Evolutionary conservation across 1,284 basidiomycete species (phyloP), one percentile per base, ranked within the genome.

Genomic region (Trametes pubescens): DNA sequence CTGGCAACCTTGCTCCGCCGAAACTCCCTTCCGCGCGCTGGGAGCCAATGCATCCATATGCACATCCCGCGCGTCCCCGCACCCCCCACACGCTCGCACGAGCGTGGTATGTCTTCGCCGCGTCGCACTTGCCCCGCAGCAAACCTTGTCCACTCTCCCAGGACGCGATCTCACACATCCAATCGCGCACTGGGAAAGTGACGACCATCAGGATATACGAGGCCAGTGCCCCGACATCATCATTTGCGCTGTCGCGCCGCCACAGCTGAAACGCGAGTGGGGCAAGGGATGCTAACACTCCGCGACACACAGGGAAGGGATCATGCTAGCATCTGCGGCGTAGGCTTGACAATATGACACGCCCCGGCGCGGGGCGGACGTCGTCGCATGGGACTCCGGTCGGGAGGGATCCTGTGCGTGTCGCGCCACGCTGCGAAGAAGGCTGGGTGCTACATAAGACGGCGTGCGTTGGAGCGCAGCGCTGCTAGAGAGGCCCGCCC

Each of bases 361-460:
- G 16, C 16, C 6, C 2, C 34, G 13, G 2, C 13, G 51, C 51
- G 51, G 51, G 35, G 35, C 51, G 51, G 51, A 26, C 35, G 18
- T 40, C 37, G 37, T 53, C 14, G 40, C 53, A 55, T 55, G 53
- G 53, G 53, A 55, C 38, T 35, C 13, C 46, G 18, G 21, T 6
- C 43, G 43, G 43, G 43, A 46, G n/a, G n/a, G n/a, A n/a, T 52
- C 35, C 51, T 53, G 51, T 53, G 37, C 51, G 34, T 44, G 53
- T 29, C 40, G 53, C 48, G 26, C 48, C 57, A 59, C 43, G 59
- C 59, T 55, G 52, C 59, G 59, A 61, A 40, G 40, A 35, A 29
- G 37, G 24, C 34, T 51, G 49, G 40, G 47, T 18, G 51, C n/a
- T 60, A 60, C 58, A 53, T 60, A 60, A 60, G 40, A 51, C 58